Base-by-base conservation (phyloP, 2,329 filamentous ascomycete species). In the Colletotrichum spinosum region DNA sequence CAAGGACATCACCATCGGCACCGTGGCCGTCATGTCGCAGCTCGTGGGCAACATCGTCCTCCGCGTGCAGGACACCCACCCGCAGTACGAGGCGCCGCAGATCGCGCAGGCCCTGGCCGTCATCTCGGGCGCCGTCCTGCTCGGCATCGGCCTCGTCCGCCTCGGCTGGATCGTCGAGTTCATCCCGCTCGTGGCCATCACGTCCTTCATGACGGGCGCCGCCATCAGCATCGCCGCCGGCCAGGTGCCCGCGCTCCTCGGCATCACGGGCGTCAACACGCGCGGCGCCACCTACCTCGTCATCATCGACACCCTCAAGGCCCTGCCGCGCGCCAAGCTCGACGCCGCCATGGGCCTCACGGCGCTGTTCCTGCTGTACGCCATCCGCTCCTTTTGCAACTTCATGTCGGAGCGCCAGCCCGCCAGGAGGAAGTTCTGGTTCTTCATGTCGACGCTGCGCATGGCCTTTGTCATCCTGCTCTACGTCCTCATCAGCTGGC, bases 401-500 rank as follows among this genome's bases (percentile, higher is more conserved):
- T 84, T 78, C 67, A 81, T 88, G 71, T 90, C 90, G n/a, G 88
- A 85, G 78, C 89, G 85, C 74, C 84, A 90, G 69, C 91, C 92
- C 3, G 79, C 83, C 2, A 84, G 84, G 55, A 84, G 87, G 63
- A 93, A 92, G 83, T 71, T 87, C 1, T 94, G 88, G 83, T 95
- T 95, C 79, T 94, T 95, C 80, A 76, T 90, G 55, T 91, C 88
- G 15, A 95, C 93, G 0, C 83, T 96, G 44, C 88, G 92, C 42
- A 93, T 92, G 5, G 91, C 88, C 2, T 94, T 96, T 73, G 90
- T 94, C 70, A 93, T 96, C 67, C 79, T 95, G 49, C 83, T 96
- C 2, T 95, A 94, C 78, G 92, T 91, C 8, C 81, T 92, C 70
- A 91, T 95, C 75, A 92, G 91, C 77, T 92, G 87, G 68, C 85